Base-by-base conservation (phyloP, 768 basidiomycete genomes). In the Boletales sp. region DNA sequence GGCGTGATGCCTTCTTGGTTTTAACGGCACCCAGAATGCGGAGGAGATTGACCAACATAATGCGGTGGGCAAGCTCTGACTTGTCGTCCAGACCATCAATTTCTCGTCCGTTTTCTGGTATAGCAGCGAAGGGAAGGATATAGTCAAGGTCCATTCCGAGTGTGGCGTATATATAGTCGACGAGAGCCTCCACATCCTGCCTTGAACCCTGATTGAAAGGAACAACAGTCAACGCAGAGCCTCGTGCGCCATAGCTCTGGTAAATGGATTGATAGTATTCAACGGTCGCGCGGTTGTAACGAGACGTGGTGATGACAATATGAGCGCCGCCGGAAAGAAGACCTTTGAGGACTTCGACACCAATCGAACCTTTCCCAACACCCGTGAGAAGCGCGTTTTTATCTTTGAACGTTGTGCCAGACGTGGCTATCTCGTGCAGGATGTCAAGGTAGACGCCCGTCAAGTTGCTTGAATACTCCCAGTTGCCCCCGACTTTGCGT, bases 201-300 rank as follows among this genome's bases (percentile, higher is more conserved):
- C 93, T 96, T 4, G 96, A 98, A 28, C 90, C 96, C 68, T 98
- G 95, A 64, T 99, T 99, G 83, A 98, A 99, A 13, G 96, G 96
- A 32, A 99, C 95, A 44, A 99, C 95, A 12, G 94, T 94, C 40
- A 99, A 79, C 17, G 93, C 90, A n/a, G 95, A 94, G 9, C 94
- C 95, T 56, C 91, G 87, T 59, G 91, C 92, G 17, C 96, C 96
- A 61, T 86, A 86, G 51, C 87, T 86, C 70, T 98, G 96, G 82
- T 87, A 99, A 70, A 98, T 94, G 40, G 87, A 86, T 67, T 99
- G 96, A 71, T 99, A 99, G 70, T 94, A 99, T 69, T 97, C 94
- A 53, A 99, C 95, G 12, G 87, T 91, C 48, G 90, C 83, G 55
- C 96, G 92, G 67, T 79, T 94, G 74, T 96, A 98, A 62, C 96